Conservation (phyloP, 768 basidiomycete genomes). For the Mrakia blollopis region DNA sequence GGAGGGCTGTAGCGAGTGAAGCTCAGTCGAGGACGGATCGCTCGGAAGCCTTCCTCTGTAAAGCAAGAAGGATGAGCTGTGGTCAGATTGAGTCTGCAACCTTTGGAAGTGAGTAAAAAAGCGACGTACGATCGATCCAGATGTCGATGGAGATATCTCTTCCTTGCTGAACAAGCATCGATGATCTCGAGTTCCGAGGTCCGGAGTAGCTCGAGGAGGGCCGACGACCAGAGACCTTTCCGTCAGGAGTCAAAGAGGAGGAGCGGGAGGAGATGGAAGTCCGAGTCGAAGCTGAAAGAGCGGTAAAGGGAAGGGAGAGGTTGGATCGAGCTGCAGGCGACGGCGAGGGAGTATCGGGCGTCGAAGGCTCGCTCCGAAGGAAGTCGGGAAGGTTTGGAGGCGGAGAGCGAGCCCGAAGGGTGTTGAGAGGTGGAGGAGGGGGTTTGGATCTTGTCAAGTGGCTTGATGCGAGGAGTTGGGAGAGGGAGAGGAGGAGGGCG, state of each 20-base stretch:
- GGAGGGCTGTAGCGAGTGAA: constrained; percentile 51
- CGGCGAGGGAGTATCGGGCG: background rate
- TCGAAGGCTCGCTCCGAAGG: background rate
- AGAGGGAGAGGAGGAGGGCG: background rate
- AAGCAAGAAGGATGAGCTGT: background rate
- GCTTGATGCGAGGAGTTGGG: background rate
- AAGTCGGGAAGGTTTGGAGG: background rate
- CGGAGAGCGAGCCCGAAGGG: background rate
- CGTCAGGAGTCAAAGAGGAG: background rate
- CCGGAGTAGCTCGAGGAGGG: background rate
- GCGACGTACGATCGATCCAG: constrained; percentile 62
- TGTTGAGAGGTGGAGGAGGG: background rate
- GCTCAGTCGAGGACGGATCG: constrained; percentile 57
- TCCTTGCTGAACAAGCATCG: background rate
- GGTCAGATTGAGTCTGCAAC: background rate
- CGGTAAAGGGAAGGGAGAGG: background rate
- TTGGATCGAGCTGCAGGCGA: background rate
- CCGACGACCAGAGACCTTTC: background rate
- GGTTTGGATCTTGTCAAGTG: background rate
- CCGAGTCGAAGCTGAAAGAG: background rate
- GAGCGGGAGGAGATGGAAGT: background rate
- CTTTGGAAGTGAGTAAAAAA: background rate
- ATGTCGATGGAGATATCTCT: constrained; percentile 56
- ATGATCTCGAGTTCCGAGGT: background rate
- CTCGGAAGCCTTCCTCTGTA: constrained; percentile 62